phyloP scores from a whole-genome alignment of 2,329 filamentous ascomycete species.

The Aspergillus clavatus region DNA sequence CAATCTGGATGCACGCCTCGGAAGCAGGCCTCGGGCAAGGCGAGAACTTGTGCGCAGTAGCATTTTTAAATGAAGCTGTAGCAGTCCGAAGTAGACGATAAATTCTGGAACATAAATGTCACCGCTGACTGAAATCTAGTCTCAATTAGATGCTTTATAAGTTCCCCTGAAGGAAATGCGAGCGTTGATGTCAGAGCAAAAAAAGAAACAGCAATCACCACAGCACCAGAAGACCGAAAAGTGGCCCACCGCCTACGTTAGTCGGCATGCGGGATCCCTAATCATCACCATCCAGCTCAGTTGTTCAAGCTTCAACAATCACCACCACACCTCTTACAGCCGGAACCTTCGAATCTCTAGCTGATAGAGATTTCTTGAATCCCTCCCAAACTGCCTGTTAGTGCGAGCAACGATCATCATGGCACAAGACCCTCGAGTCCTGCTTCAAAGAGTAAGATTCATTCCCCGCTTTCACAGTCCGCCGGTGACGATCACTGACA shows the following conservation, averaged over 20 bases:
- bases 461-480: conserved; percentile 10
- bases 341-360: background rate
- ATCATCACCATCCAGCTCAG: background rate
- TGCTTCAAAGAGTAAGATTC: conserved; percentile 66
- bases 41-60: conserved; percentile 14
- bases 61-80: background rate
- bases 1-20: background rate
- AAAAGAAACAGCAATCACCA: conserved; percentile 4
- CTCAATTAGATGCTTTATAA: no score
- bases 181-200: background rate
- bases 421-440: conserved; percentile 71
- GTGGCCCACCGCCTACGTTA: conserved; percentile 19
- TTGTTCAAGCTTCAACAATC: conserved; percentile 1
- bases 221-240: conserved; percentile 11
- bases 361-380: background rate
- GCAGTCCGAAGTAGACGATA: no score
- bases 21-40: background rate
- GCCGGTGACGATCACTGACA: conserved; percentile 28
- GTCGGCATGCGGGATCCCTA: conserved; percentile 3
- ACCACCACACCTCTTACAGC: conserved; percentile 2
- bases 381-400: background rate
- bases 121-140: no score
- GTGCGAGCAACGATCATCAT: conserved; percentile 41
- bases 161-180: background rate
- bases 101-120: no score